Base-by-base conservation (phyloP, 306 rosid genomes). In the Rubus idaeus region DNA sequence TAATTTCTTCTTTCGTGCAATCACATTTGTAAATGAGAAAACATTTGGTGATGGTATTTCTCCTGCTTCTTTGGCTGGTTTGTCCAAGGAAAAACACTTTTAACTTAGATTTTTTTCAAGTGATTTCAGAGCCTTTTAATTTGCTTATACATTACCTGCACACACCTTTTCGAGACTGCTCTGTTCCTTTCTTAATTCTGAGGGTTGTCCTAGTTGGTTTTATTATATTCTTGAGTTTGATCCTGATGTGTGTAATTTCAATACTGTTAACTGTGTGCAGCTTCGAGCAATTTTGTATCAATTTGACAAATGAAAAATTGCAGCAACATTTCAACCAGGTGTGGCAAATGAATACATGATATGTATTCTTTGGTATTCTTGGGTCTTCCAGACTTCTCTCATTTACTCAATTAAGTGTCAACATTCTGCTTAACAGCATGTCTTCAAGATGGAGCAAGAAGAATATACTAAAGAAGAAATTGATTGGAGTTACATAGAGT, bases 321-420 rank as follows among this genome's bases (percentile, higher is more conserved):
- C 98, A 94, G 84, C 98, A 94, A 81, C 98, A 94, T 88, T 94
- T 94, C 83, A 94, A 94, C 88, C 98, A 94, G 98, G 98, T 94
- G 47, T 70, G 83, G 26, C 70, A 53, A 42, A 30, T 81, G 71
- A 63, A 47, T 50, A 17, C 75, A 77, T 78, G 71, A 75, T 73
- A 50, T 41, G 6, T 50, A 41, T 81, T 74, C 23, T 78, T 71
- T 73, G 70, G 71, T 64, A 71, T 77, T 83, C 35, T 45, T 77
- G 12, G 55, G 71, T 80, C 63, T 74, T 57, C 45, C 56, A 18
- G 39, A 37, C 69, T 64, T 63, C 35, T 75, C 57, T 75, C 60
- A 73, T 81, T 57, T 40, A 45, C 50, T 71, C 71, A 76, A 42
- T 75, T 71, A 63, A 26, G 18, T 74, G 57, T 72, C 58, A 70